A percentile compares a stretch with the other conserved stretches of the same genome.
Conservation (phyloP, 2,329 filamentous ascomycete species). For the Alternaria longipes region DNA sequence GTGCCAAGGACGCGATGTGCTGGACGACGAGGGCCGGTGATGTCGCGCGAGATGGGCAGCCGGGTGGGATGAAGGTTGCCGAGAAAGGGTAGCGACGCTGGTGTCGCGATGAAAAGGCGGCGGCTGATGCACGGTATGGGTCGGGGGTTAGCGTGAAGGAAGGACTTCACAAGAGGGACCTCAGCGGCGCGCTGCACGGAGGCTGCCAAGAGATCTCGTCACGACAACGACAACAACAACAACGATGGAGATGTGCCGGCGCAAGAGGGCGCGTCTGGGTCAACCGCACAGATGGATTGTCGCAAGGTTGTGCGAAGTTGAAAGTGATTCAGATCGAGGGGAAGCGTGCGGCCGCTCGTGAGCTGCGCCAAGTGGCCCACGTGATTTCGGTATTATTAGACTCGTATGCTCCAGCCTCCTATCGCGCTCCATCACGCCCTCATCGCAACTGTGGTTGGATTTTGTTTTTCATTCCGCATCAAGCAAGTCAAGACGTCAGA, state of each 20-base stretch:
- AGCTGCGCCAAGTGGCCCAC: slow-evolving; percentile 23
- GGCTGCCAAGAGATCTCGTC: slow-evolving; percentile 16
- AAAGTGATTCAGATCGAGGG: slow-evolving; percentile 9
- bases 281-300: not conserved
- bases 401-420: slow-evolving; percentile 19
- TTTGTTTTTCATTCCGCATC: slow-evolving; percentile 11
- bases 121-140: slow-evolving; percentile 29
- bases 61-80: slow-evolving; percentile 11
- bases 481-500: not conserved
- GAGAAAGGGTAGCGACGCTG: slow-evolving; percentile 17
- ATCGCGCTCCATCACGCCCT: not conserved
- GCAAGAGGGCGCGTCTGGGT: slow-evolving; percentile 15
- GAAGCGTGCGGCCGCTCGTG: slow-evolving; percentile 18
- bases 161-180: slow-evolving; percentile 21
- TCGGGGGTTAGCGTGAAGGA: slow-evolving; percentile 24
- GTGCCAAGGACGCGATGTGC: slow-evolving; percentile 18
- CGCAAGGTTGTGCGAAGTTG: slow-evolving; percentile 10
- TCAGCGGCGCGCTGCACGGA: slow-evolving; percentile 19
- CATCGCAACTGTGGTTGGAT: not conserved
- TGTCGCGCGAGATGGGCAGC: slow-evolving; percentile 18
- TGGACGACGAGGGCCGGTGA: slow-evolving; percentile 4
- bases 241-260: slow-evolving; percentile 3
- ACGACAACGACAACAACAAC: slow-evolving; percentile 19
- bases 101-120: slow-evolving; percentile 25
- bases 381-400: slow-evolving; percentile 25